These are phyloP conservation scores for Ganoderma sinense DNA, from an alignment of 1,284 basidiomycete species.

Conservation along the genomic window DNA sequence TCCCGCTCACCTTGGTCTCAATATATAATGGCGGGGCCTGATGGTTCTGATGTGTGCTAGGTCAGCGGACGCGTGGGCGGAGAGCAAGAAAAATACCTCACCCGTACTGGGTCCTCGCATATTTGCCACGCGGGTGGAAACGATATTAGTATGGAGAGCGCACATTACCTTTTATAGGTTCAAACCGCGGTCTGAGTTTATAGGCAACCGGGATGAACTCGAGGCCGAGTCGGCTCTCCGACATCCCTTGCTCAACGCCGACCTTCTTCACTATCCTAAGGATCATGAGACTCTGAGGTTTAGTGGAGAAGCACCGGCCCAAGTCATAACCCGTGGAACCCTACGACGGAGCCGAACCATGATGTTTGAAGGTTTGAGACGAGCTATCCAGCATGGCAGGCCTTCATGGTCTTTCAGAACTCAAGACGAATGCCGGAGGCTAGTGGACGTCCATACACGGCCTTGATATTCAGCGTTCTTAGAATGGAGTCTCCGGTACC, in stretches of 20 bases:
- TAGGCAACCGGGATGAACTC: background rate
- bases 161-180: background rate
- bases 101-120: background rate
- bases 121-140: background rate
- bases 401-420: background rate
- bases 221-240: background rate
- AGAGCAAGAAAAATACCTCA: background rate
- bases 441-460: background rate
- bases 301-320: background rate
- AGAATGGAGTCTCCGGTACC: background rate
- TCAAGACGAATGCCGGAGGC: background rate
- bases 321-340: background rate
- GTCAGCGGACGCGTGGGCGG: background rate
- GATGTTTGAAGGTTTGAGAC: background rate
- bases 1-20: background rate
- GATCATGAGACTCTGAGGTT: background rate
- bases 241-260: background rate
- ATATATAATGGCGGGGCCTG: background rate
- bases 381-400: background rate
- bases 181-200: background rate
- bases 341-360: background rate
- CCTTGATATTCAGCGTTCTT: background rate
- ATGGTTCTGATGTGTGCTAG: background rate
- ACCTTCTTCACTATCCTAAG: background rate
- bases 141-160: background rate